Base-by-base conservation (phyloP, 169 alveolate genomes). In the Eimeria tenella region DNA sequence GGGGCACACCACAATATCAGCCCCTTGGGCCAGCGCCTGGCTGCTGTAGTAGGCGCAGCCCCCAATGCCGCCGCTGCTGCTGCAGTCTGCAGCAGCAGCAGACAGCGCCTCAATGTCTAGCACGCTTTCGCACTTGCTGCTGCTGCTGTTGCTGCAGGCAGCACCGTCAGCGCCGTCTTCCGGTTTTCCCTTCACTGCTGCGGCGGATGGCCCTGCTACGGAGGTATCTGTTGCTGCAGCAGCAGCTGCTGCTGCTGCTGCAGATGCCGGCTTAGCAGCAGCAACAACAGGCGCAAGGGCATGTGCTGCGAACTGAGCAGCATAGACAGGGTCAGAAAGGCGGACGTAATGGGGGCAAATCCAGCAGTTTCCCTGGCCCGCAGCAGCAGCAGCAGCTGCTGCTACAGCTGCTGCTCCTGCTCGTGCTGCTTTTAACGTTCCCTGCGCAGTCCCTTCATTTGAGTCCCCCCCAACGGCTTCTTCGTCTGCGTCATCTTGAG, bases 1-100 rank as follows among this genome's bases (percentile, higher is more conserved):
- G 19, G 90, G 90, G 42, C 79, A 83, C 15, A 83, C 77, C 10
- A 83, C 60, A 4, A 83, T 31, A 68, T 83, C 90, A 11, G 90
- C 90, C 56, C n/a, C 60, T 17, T 17, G 74, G 11, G 55, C 55
- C 13, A 83, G 77, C 31, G 90, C 75, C 31, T 56, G 90, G 56
- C 77, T 83, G 23, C 77, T 74, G 58, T 74, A 74, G 0, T 74
- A 74, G 8, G 84, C 84, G 53, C 90, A 83, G 31, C 77, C 90
- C 25, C 90, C 90, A 5, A 58, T 7, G 25, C 52, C 23, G 31
- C 70, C 1, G 88, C 88, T n/a, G 88, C 88, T n/a, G 70, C 70
- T 50, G 88, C 70, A 74, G 84, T 50, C 58, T 21, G 58, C 53
- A 9, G 84, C 58, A 49, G 31, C 42, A 11, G 62, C 58, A 11